Percentiles rank a stretch among this genome's conserved stretches.
These are phyloP conservation scores for Comarum palustre DNA, from an alignment of 306 rosid species.

Conservation along the genomic window DNA sequence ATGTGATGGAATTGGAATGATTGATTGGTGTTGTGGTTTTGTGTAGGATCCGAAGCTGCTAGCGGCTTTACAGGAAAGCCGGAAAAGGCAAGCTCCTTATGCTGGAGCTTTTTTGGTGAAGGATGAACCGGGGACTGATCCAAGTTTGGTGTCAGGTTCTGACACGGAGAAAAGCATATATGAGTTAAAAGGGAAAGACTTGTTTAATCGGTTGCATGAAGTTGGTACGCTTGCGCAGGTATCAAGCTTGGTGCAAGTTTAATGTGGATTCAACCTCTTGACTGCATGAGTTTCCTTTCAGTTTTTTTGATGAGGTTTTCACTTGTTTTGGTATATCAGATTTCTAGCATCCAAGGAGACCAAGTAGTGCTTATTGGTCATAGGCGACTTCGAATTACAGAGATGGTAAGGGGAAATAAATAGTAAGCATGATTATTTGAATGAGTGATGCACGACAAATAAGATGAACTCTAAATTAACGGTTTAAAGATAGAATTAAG, in stretches of 20 bases:
- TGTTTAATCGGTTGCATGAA: slow-evolving; percentile 86
- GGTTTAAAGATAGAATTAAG: too few species aligned
- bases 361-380: slow-evolving; percentile 95
- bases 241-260: slow-evolving; percentile 15
- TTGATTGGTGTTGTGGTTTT: slow-evolving; percentile 24
- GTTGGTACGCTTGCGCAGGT: slow-evolving; percentile 99
- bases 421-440: slow-evolving; percentile 22
- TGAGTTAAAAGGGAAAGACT: slow-evolving; percentile 80
- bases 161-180: slow-evolving; percentile 66
- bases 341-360: slow-evolving; percentile 93
- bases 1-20: slow-evolving; percentile 1
- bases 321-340: slow-evolving; percentile 41
- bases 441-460: too few species aligned
- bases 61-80: slow-evolving; percentile 91
- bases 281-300: not conserved
- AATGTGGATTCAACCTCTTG: slow-evolving; percentile 6
- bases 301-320: not conserved
- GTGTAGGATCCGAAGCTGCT: slow-evolving; percentile 83
- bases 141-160: slow-evolving; percentile 60
- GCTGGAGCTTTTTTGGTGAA: slow-evolving; percentile 96
- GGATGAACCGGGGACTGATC: slow-evolving; percentile 84
- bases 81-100: slow-evolving; percentile 92
- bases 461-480: too few species aligned
- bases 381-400: slow-evolving; percentile 85
- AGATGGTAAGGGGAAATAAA: slow-evolving; percentile 62